These are phyloP conservation scores for Conoideocrella luteorostrata DNA, from an alignment of 2,329 filamentous ascomycete genomes.

Conservation along the genomic window DNA sequence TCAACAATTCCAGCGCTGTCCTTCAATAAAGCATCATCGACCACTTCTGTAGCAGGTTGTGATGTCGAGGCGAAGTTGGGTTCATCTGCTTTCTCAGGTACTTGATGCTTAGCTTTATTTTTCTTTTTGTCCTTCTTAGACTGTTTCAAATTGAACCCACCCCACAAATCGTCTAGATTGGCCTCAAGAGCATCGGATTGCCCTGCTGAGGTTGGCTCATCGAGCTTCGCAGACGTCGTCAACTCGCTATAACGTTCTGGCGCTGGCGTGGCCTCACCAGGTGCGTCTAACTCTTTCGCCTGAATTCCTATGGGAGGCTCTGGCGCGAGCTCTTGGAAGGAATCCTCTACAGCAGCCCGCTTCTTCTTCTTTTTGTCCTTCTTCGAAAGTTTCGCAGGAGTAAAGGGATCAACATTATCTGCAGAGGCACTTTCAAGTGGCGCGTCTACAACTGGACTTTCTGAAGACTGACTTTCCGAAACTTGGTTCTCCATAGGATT, in stretches of 20 bases:
- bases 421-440: too few species aligned
- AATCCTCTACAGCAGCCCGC: conserved; percentile 15
- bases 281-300: background rate
- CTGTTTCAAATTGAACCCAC: conserved; percentile 21
- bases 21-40: background rate
- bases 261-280: background rate
- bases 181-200: conserved; percentile 13
- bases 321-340: conserved; percentile 7
- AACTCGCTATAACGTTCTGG: conserved; percentile 10
- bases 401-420: conserved; percentile 8
- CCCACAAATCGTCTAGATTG: conserved; percentile 23
- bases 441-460: background rate
- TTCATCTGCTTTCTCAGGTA: conserved; percentile 22
- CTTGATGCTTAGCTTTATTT: conserved; percentile 26
- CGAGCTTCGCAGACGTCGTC: conserved; percentile 10
- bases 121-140: conserved; percentile 28
- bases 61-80: conserved; percentile 16
- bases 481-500: background rate
- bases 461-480: background rate
- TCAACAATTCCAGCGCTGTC: background rate
- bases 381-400: conserved; percentile 23
- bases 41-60: background rate
- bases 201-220: background rate
- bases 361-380: conserved; percentile 30
- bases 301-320: background rate